phyloP scores from a whole-genome alignment of 768 basidiomycete genomes.

The Sarcomyxa edulis region DNA sequence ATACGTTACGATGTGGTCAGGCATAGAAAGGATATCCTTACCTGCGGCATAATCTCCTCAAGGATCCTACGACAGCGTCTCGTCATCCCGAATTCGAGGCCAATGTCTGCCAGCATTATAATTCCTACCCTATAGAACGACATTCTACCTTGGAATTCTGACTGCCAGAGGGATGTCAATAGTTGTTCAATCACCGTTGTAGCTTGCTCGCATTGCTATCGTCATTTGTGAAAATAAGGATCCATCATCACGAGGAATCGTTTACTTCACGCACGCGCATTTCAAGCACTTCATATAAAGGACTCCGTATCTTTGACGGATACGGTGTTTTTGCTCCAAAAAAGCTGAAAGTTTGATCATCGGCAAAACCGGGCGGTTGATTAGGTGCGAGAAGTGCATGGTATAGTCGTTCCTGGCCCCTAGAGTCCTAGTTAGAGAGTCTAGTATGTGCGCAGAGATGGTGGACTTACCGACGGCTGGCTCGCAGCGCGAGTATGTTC shows the following conservation, averaged over 20 bases:
- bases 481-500: constrained; percentile 67
- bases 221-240: constrained; percentile 5
- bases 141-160: constrained; percentile 72
- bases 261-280: constrained; percentile 32
- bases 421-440: constrained; percentile 16
- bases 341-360: constrained; percentile 52
- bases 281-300: constrained; percentile 39
- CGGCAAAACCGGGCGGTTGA: constrained; percentile 51
- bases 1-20: too few species aligned
- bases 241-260: neutral
- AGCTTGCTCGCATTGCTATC: constrained; percentile 60
- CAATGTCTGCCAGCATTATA: constrained; percentile 72
- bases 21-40: constrained; percentile 18
- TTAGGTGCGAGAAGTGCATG: constrained; percentile 60
- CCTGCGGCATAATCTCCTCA: constrained; percentile 82
- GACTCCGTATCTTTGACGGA: constrained; percentile 36
- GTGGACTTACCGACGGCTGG: constrained; percentile 55
- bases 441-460: too few species aligned
- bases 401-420: constrained; percentile 62
- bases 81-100: constrained; percentile 73
- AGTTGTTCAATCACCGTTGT: constrained; percentile 59
- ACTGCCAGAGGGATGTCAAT: constrained; percentile 69
- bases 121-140: constrained; percentile 64
- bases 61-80: constrained; percentile 58
- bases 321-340: constrained; percentile 35